Percentiles rank a stretch among this genome's conserved stretches.
phyloP scores from a whole-genome alignment of 2,329 filamentous ascomycete genomes.

The Fusarium buxicola region DNA sequence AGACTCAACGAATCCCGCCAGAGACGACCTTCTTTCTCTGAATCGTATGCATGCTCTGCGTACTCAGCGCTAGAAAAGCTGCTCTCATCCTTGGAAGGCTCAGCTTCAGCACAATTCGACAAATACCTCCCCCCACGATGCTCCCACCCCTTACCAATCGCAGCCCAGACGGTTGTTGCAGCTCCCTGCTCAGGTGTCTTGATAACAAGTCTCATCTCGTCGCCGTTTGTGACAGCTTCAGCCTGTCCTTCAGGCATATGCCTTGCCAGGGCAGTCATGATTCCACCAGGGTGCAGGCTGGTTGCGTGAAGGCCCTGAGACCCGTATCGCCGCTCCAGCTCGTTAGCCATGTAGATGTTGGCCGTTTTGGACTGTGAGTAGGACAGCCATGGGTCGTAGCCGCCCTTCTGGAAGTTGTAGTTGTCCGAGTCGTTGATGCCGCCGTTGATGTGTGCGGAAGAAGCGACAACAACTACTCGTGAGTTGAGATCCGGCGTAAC shows the following conservation, averaged over 20 bases:
- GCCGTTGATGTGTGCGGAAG: conserved; percentile 51
- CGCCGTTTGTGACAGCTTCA: neutral
- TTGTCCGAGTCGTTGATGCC: conserved; percentile 21
- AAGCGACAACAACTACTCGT: conserved; percentile 60
- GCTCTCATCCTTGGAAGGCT: neutral
- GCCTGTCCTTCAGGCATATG: neutral
- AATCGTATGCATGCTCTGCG: conserved; percentile 24
- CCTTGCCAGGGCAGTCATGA: neutral
- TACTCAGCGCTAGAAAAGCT: conserved; percentile 1
- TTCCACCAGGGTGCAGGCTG: conserved; percentile 28
- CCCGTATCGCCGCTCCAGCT: conserved; percentile 37
- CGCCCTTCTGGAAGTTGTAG: conserved; percentile 19
- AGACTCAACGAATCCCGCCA: conserved; percentile 36
- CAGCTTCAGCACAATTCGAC: conserved; percentile 22
- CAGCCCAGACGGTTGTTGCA: conserved; percentile 39
- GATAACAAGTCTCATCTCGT: neutral
- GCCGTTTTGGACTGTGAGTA: conserved; percentile 40
- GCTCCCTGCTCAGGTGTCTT: conserved; percentile 38
- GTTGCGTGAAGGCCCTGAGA: conserved; percentile 23
- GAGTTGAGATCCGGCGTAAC: conserved; percentile 54
- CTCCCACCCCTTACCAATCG: conserved; percentile 35
- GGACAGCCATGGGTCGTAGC: conserved; percentile 22
- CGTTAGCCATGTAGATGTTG: conserved; percentile 41
- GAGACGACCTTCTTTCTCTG: conserved; percentile 23
- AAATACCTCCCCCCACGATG: conserved; percentile 33